Base-by-base conservation (phyloP, 1,139 yeast genomes). In the Debaryomyces singareniensis region DNA sequence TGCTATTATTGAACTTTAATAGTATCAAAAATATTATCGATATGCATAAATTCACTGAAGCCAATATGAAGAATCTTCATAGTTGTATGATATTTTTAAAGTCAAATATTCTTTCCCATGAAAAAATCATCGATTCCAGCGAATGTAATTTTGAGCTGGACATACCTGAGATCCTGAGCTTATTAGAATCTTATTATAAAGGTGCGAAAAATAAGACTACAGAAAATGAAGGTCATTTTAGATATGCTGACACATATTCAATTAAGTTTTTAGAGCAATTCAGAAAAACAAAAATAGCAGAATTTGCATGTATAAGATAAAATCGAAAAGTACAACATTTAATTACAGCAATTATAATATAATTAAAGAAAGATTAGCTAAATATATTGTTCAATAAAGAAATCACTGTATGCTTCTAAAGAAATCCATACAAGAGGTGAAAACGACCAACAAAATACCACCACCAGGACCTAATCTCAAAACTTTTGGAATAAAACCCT, bases 381-480 rank as follows among this genome's bases (percentile, higher is more conserved):
- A 25, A 21, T 24, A 21, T 26, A 20, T 16, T 18, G 14, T 14
- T 20, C 13, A 14, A 13, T 25, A 18, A 18, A 27, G 15, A 12
- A 24, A n/a, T n/a, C n/a, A 18, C 21, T 80, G 82, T 36, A 70
- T 40, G 11, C 72, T 65, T 62, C 95, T 75, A 68, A 91, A 91
- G 68, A 87, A 85, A 55, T 89, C 96, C 95, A 89, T 87, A 47
- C 91, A 78, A 22, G 89, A 71, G 30, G 96, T 86, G 68, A 87
- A 91, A 13, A 93, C 98, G 32, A 93, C 97, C 55, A 91, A 71
- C 52, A 93, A 68, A 45, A 93, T 89, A 67, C 98, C 98, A 55
- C 98, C 99, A 51, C 98, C 98, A 37, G 98, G 98, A 33, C 98
- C 98, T 47, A 93, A 72, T 72, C 98, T 81, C 55, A 91, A 72